Percentiles rank a stretch among this genome's conserved stretches.
Conservation (phyloP, 164 flowering plant genomes). For the Berberis vulgaris region DNA sequence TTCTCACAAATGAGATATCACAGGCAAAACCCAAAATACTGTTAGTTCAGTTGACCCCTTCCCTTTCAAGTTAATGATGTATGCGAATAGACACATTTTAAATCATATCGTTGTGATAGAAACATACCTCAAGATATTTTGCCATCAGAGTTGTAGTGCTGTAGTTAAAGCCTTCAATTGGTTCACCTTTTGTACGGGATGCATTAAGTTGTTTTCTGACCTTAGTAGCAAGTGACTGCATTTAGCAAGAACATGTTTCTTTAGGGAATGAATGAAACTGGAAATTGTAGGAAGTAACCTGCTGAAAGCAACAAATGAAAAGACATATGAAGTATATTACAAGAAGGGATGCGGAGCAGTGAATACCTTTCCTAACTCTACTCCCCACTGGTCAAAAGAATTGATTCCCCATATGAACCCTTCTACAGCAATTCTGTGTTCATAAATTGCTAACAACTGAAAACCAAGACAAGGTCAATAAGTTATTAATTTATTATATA, state of each 20-base stretch:
- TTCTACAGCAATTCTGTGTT: conserved; percentile 91
- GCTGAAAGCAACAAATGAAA: neutral
- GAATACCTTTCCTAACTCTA: conserved; percentile 95
- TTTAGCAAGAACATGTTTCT: neutral
- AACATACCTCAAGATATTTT: conserved; percentile 67
- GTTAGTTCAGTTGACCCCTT: no score
- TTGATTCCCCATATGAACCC: conserved; percentile 98
- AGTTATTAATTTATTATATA: neutral
- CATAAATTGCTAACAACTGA: conserved; percentile 91
- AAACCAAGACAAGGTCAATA: conserved; percentile 3
- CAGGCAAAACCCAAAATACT: no score
- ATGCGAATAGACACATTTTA: neutral
- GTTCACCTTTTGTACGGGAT: conserved; percentile 58
- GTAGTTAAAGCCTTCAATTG: conserved; percentile 75
- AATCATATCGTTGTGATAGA: neutral
- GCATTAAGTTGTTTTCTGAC: conserved; percentile 82
- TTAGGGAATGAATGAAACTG: neutral
- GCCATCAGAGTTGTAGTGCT: conserved; percentile 59
- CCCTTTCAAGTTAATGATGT: no score
- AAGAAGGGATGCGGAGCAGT: neutral
- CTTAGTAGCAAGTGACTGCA: conserved; percentile 78
- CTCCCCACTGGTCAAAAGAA: conserved; percentile 99
- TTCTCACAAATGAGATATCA: no score
- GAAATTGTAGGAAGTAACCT: neutral
- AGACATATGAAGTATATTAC: neutral